Percentiles rank a stretch among this genome's conserved stretches.
Evolutionary conservation across 148 eudicot genomes (phyloP).

Genomic region (Fagopyrum esculentum): DNA sequence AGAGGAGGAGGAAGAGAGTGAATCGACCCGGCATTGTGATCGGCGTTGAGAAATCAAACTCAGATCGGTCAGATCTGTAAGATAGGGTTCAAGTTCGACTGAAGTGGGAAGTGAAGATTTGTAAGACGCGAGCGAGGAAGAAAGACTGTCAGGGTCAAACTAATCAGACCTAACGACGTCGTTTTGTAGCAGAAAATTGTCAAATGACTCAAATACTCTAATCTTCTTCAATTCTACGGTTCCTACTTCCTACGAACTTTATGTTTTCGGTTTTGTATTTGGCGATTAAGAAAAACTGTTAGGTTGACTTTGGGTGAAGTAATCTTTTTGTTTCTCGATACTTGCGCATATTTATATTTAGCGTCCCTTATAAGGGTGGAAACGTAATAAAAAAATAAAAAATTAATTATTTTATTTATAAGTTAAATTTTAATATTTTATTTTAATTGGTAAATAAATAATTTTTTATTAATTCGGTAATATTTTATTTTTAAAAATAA

Average conservation of each 20-base stretch:
- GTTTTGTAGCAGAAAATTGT: neutral
- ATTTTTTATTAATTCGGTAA: too few relatives aligned
- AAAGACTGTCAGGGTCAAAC: neutral
- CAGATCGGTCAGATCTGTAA: constrained; percentile 5
- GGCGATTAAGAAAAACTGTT: too few relatives aligned
- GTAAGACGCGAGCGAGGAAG: neutral
- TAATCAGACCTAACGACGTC: neutral
- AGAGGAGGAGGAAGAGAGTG: constrained; percentile 31
- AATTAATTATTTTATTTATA: too few relatives aligned
- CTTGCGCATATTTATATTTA: too few relatives aligned
- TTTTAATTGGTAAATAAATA: too few relatives aligned
- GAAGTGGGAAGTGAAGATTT: neutral
- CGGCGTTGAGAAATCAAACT: constrained; percentile 3
- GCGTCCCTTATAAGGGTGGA: too few relatives aligned
- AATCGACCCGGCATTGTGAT: constrained; percentile 45
- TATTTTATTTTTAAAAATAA: too few relatives aligned
- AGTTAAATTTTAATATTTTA: too few relatives aligned
- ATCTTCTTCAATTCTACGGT: neutral
- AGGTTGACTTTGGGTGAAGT: too few relatives aligned
- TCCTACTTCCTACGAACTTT: neutral
- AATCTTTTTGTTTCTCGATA: too few relatives aligned
- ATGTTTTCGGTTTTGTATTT: too few relatives aligned
- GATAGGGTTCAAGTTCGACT: neutral
- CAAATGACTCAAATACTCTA: neutral
- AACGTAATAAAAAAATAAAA: too few relatives aligned